phyloP scores from a whole-genome alignment of 75 land plant genomes.

The Cunninghamia lanceolata region DNA sequence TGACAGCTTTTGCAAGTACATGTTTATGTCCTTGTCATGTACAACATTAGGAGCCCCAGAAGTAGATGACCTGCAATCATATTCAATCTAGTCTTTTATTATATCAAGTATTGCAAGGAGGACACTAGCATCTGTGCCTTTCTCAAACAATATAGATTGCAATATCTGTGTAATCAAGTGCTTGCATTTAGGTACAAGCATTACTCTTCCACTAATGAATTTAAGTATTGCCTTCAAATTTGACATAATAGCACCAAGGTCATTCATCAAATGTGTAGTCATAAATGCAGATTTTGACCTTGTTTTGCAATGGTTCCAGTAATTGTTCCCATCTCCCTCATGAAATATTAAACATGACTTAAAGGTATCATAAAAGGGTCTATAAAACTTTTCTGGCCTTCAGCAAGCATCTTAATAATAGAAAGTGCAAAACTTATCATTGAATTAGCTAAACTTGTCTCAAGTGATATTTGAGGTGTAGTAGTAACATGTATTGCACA shows the following conservation, averaged over 20 bases:
- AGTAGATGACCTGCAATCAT: too few relatives aligned
- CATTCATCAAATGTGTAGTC: constrained; percentile 66
- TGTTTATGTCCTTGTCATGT: constrained; percentile 72
- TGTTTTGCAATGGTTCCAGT: constrained; percentile 63
- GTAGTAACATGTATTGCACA: too few relatives aligned
- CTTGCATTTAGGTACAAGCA: constrained; percentile 77
- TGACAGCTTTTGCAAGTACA: constrained; percentile 86
- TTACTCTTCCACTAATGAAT: constrained; percentile 85
- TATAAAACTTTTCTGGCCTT: constrained; percentile 70
- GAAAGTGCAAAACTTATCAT: constrained; percentile 84
- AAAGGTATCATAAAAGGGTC: constrained; percentile 64
- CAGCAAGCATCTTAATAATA: constrained; percentile 71
- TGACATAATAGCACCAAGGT: constrained; percentile 50
- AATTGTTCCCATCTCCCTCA: constrained; percentile 75
- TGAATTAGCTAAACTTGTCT: constrained; percentile 53
- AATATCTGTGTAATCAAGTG: constrained; percentile 65
- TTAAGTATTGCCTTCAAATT: constrained; percentile 78
- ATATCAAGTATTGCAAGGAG: too few relatives aligned
- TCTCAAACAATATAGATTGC: constrained; percentile 72
- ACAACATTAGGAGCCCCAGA: too few relatives aligned
- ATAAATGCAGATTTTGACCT: constrained; percentile 65
- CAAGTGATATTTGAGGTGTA: constrained; percentile 66
- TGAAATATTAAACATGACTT: constrained; percentile 85
- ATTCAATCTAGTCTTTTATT: too few relatives aligned
- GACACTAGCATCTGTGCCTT: too few relatives aligned